Base-by-base conservation (phyloP, 2,329 filamentous ascomycete genomes). In the Didymella lethalis region DNA sequence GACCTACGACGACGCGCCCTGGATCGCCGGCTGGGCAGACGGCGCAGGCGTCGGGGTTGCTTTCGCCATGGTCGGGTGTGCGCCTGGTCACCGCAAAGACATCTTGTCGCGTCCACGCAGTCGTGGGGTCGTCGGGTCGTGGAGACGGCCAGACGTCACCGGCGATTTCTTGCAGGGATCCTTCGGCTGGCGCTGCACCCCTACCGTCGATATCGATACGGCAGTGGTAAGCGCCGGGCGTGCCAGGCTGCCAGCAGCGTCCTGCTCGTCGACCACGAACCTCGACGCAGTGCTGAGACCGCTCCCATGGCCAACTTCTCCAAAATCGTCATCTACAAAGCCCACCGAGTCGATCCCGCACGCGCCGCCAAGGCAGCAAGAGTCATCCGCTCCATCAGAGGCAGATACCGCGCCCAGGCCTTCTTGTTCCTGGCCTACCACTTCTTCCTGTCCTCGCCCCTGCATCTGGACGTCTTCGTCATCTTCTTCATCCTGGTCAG, bases 401-500 rank as follows among this genome's bases (percentile, higher is more conserved):
- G 63, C 51, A 50, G 71, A 59, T 75, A 75, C 55, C 62, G 72
- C 2, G 64, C 68, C 0, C 72, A 75, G 49, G 71, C 72, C 32
- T 75, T 70, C 50, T 50, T 75, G 57, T 73, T 74, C 48, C 63
- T 75, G 43, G 72, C 70, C 31, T 71, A 74, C 48, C 71, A 75
- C 64, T 73, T 74, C 67, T 74, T 75, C 59, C 62, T 75, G 16
- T 66, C 67, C 20, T 70, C 71, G 7, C 68, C 68, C 5, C 56
- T 70, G 58, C 67, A 73, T 36, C 67, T 74, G 16, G 72, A 75
- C 51, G 65, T 75, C 56, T 75, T 75, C 26, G 66, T 75, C 36
- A 64, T 75, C 50, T 66, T 75, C 57, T 75, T 73, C 54, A 71
- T 75, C 48, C 68, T 75, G n/a, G 71, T 74, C 64, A 72, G 68